phyloP scores from a whole-genome alignment of 2,329 filamentous ascomycete species.

The Periconia sp. region DNA sequence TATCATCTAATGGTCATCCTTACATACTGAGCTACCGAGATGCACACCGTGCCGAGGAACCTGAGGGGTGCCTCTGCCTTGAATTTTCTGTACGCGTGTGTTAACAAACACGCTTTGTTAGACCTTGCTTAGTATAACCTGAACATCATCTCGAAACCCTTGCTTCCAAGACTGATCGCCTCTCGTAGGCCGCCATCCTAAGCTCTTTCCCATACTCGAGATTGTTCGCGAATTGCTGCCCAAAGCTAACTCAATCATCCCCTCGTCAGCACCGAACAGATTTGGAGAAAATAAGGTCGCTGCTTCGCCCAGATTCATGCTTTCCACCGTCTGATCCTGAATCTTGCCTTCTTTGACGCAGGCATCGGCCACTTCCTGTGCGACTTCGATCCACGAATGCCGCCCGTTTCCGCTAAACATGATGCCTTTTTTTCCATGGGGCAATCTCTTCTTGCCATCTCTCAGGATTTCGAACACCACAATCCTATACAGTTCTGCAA shows the following conservation, averaged over 20 bases:
- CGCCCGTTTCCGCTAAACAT: conserved; percentile 8
- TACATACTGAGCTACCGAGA: too few relatives aligned
- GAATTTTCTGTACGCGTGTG: too few relatives aligned
- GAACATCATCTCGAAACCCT: conserved; percentile 6
- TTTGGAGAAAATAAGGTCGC: conserved; percentile 2
- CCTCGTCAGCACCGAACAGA: neutral
- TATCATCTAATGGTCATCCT: too few relatives aligned
- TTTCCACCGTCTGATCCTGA: conserved; percentile 1
- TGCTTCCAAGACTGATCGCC: conserved; percentile 5
- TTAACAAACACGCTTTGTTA: too few relatives aligned
- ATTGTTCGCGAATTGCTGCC: conserved; percentile 5
- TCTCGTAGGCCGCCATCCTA: conserved; percentile 9
- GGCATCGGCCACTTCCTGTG: conserved; percentile 5
- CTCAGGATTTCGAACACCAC: conserved; percentile 5
- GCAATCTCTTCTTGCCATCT: conserved; percentile 2
- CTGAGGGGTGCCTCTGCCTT: too few relatives aligned
- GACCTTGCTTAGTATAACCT: neutral
- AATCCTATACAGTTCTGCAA: conserved; percentile 8
- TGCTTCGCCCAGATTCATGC: conserved; percentile 5
- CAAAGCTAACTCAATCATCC: conserved; percentile 6
- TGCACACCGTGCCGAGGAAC: too few relatives aligned
- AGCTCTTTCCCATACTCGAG: conserved; percentile 2
- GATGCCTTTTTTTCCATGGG: conserved; percentile 6
- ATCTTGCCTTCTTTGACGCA: conserved; percentile 1
- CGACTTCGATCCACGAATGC: conserved; percentile 9